These are phyloP conservation scores for Polytrichum commune DNA, from an alignment of 225 moss, liverwort and hornwort genomes.

Conservation along the genomic window DNA sequence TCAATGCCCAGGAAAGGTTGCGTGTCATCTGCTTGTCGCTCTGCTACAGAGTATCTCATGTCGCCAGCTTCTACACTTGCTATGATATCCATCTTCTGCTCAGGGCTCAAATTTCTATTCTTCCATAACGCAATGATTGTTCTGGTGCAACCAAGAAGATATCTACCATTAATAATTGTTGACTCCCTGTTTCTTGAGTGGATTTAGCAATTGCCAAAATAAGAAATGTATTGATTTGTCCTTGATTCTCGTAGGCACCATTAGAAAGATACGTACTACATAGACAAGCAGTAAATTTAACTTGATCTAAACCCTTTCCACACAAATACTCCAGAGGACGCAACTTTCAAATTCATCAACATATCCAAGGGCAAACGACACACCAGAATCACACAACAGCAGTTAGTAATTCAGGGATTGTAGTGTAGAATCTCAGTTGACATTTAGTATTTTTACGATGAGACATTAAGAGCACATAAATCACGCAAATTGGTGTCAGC, in stretches of 20 bases:
- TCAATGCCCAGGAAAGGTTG: conserved; percentile 72
- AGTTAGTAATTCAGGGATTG: neutral
- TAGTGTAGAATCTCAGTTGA: neutral
- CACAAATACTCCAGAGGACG: too few relatives aligned
- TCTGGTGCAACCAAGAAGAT: conserved; percentile 24
- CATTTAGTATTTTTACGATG: too few relatives aligned
- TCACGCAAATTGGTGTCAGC: neutral
- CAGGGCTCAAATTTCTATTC: conserved; percentile 73
- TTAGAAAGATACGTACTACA: too few relatives aligned
- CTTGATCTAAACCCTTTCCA: too few relatives aligned
- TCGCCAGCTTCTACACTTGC: conserved; percentile 82
- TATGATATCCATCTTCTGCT: conserved; percentile 89
- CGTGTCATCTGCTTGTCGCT: conserved; percentile 72
- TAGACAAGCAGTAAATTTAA: too few relatives aligned
- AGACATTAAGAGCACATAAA: neutral
- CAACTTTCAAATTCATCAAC: too few relatives aligned
- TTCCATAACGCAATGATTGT: conserved; percentile 90
- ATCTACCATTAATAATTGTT: too few relatives aligned
- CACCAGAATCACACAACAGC: neutral
- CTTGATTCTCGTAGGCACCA: too few relatives aligned
- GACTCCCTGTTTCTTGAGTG: too few relatives aligned
- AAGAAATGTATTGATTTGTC: too few relatives aligned
- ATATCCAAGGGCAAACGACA: too few relatives aligned
- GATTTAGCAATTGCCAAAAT: too few relatives aligned
- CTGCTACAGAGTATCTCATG: conserved; percentile 80